phyloP scores from a whole-genome alignment of 2,329 filamentous ascomycete genomes.

The Calonectria honghensis region DNA sequence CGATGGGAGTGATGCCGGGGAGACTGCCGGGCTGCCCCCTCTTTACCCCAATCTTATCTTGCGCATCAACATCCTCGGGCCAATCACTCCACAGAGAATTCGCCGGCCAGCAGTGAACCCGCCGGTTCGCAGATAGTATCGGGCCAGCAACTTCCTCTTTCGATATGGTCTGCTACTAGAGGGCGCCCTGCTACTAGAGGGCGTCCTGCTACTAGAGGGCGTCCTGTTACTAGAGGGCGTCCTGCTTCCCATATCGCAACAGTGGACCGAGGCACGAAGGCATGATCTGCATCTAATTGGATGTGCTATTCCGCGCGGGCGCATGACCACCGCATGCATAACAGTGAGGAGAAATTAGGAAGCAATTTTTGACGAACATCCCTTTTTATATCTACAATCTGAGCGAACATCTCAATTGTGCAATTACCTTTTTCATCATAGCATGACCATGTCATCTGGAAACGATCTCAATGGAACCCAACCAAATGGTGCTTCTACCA shows the following conservation, averaged over 20 bases:
- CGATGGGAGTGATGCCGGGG: not conserved
- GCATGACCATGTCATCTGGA: not conserved
- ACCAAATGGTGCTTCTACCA: not conserved
- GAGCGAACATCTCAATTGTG: not conserved
- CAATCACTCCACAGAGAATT: not conserved
- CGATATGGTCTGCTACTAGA: not conserved
- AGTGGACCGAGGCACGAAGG: not conserved
- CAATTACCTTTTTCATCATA: not conserved
- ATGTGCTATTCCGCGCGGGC: not conserved
- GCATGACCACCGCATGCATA: not conserved
- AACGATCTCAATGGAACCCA: not conserved
- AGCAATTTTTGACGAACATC: not conserved
- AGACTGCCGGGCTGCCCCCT: not conserved
- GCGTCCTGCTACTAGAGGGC: not conserved
- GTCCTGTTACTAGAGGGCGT: not conserved
- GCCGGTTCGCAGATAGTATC: not conserved
- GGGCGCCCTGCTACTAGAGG: not conserved
- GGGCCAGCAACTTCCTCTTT: not conserved
- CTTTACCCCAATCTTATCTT: not conserved
- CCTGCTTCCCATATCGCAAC: not conserved
- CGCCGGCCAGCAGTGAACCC: not conserved
- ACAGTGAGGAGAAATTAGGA: not conserved
- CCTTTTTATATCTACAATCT: not conserved
- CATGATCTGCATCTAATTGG: not conserved
- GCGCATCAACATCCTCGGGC: not conserved